phyloP scores from a whole-genome alignment of 139 green algal genomes.

The Chlamydomonas sp. region DNA sequence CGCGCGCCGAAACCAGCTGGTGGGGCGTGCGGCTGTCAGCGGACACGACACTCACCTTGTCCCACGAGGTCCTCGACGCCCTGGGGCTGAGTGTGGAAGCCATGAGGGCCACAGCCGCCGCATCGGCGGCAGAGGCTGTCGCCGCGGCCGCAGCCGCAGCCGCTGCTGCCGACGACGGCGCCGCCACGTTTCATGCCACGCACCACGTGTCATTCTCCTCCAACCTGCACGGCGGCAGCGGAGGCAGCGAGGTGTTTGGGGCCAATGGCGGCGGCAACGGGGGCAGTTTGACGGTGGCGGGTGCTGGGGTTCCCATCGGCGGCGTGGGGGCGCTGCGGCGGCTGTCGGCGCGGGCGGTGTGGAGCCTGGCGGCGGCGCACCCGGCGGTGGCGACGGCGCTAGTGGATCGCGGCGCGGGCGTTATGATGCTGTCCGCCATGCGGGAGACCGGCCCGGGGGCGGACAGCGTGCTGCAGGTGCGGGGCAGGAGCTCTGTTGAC shows the following conservation, averaged over 20 bases:
- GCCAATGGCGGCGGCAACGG: background rate
- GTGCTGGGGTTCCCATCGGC: background rate
- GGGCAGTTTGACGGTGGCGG: background rate
- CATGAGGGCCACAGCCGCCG: background rate
- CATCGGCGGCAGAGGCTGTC: slow-evolving; percentile 21
- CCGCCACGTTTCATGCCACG: background rate
- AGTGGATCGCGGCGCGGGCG: slow-evolving; percentile 2
- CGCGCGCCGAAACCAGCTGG: slow-evolving; percentile 6
- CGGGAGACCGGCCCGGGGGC: background rate
- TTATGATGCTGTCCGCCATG: slow-evolving; percentile 25
- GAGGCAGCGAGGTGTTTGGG: background rate
- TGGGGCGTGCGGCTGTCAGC: slow-evolving; percentile 45
- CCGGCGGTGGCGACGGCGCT: slow-evolving; percentile 27
- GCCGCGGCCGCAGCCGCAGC: background rate
- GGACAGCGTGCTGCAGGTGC: slow-evolving; percentile 40
- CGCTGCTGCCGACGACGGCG: background rate
- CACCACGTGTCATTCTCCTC: background rate
- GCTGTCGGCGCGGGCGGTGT: slow-evolving; percentile 27
- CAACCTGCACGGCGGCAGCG: background rate
- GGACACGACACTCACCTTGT: slow-evolving; percentile 37
- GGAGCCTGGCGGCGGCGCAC: slow-evolving; percentile 42
- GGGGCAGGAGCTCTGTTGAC: background rate
- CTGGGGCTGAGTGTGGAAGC: slow-evolving; percentile 34
- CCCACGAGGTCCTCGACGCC: background rate
- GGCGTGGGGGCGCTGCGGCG: slow-evolving; percentile 20